A percentile compares a stretch with the other conserved stretches of the same genome.
Conservation (phyloP, 2,329 filamentous ascomycete genomes). For the Aspergillus sojae region DNA sequence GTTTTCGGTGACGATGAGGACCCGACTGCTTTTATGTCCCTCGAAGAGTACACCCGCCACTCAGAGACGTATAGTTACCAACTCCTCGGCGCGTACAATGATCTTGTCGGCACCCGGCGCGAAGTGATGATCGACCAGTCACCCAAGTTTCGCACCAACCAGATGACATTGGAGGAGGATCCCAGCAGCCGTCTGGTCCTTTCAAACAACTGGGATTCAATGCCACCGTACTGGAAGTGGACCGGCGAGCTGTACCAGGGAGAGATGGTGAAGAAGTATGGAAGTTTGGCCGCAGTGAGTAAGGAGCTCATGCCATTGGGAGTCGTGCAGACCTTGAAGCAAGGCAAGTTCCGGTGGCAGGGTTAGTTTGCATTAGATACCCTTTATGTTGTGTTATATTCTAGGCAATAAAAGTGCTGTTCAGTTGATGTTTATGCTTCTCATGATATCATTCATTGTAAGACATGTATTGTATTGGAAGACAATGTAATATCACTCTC, state of each 20-base stretch:
- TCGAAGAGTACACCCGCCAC: conserved; percentile 43
- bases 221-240: conserved; percentile 49
- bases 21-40: conserved; percentile 34
- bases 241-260: conserved; percentile 43
- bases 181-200: conserved; percentile 21
- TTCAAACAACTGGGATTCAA: conserved; percentile 30
- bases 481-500: neutral
- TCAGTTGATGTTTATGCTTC: neutral
- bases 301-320: conserved; percentile 46
- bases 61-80: conserved; percentile 36
- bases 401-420: neutral
- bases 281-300: conserved; percentile 44
- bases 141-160: conserved; percentile 28
- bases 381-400: neutral
- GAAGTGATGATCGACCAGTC: conserved; percentile 35
- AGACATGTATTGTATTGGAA: neutral
- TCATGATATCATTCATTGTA: neutral
- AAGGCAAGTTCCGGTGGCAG: conserved; percentile 47
- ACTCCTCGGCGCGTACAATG: conserved; percentile 35
- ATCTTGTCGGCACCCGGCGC: conserved; percentile 35
- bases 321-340: conserved; percentile 45
- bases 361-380: conserved; percentile 27
- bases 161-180: conserved; percentile 20
- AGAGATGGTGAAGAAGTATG: conserved; percentile 46
- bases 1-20: conserved; percentile 2